These are phyloP conservation scores for Ceratocystiopsis minuta DNA, from an alignment of 2,329 filamentous ascomycete species.

Conservation along the genomic window DNA sequence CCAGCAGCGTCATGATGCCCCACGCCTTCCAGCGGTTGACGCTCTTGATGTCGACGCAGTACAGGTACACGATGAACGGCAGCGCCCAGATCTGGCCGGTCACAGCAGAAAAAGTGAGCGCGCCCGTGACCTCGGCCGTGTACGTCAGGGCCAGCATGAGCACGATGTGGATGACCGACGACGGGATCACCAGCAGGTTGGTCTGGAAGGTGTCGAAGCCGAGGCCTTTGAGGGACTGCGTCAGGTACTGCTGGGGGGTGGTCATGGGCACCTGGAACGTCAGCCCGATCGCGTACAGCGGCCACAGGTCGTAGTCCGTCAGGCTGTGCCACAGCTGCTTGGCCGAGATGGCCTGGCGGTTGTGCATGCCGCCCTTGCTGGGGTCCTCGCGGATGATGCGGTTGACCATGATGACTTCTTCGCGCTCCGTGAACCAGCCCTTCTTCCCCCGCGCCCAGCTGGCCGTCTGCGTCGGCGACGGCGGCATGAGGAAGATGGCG, in stretches of 20 bases:
- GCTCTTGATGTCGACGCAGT: background rate
- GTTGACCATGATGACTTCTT: slow-evolving; percentile 43
- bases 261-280: slow-evolving; percentile 31
- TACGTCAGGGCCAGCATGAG: slow-evolving; percentile 31
- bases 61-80: background rate
- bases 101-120: slow-evolving; percentile 20
- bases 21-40: background rate
- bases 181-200: slow-evolving; percentile 39
- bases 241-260: slow-evolving; percentile 32
- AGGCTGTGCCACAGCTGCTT: slow-evolving; percentile 30
- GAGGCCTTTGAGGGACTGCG: slow-evolving; percentile 35
- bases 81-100: background rate
- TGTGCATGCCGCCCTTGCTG: slow-evolving; percentile 40
- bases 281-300: slow-evolving; percentile 35
- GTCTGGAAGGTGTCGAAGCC: slow-evolving; percentile 42
- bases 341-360: slow-evolving; percentile 34
- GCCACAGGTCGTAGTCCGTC: slow-evolving; percentile 18
- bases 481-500: slow-evolving; percentile 36
- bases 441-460: slow-evolving; percentile 30
- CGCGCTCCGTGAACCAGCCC: slow-evolving; percentile 37
- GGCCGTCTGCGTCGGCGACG: slow-evolving; percentile 31
- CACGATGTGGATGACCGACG: slow-evolving; percentile 31
- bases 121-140: slow-evolving; percentile 29
- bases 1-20: background rate
- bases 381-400: slow-evolving; percentile 40